Percentiles rank a stretch among this genome's conserved stretches.
Evolutionary conservation across 257 asterid genomes (phyloP).

Genomic region (Hygrophila difformis): DNA sequence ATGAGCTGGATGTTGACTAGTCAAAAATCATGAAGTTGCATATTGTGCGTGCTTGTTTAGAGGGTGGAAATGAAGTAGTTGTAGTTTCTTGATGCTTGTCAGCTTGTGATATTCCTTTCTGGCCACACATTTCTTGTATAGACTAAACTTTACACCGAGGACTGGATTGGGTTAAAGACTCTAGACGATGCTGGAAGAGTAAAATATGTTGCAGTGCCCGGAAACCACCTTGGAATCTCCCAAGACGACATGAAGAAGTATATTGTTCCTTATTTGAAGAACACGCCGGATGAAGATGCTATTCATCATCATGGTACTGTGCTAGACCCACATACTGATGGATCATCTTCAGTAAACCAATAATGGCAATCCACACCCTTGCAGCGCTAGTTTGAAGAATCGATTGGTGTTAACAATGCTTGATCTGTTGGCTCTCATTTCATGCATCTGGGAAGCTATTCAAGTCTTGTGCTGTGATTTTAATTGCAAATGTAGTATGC

Average conservation of each 20-base stretch:
- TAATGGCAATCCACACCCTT: no score
- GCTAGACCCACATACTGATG: no score
- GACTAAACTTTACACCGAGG: slow-evolving; percentile 63
- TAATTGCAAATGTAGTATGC: no score
- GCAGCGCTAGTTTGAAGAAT: slow-evolving; percentile 34
- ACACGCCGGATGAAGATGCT: slow-evolving; percentile 9
- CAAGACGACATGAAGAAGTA: slow-evolving; percentile 54
- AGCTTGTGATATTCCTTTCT: neutral
- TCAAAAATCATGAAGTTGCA: no score
- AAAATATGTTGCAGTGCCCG: slow-evolving; percentile 46
- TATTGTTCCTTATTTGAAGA: slow-evolving; percentile 57
- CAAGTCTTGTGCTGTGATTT: neutral
- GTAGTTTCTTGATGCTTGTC: no score
- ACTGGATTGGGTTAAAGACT: slow-evolving; percentile 79
- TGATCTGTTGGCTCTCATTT: slow-evolving; percentile 1
- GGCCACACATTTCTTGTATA: slow-evolving; percentile 10
- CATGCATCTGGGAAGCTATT: neutral
- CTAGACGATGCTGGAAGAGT: slow-evolving; percentile 68
- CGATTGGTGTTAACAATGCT: slow-evolving; percentile 28
- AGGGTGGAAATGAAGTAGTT: no score
- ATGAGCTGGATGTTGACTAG: no score
- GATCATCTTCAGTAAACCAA: no score
- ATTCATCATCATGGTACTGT: no score
- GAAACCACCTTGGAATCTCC: slow-evolving; percentile 79
- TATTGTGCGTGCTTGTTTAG: no score